Conservation (phyloP, 345 rosid species). For the Durio zibethinus region DNA sequence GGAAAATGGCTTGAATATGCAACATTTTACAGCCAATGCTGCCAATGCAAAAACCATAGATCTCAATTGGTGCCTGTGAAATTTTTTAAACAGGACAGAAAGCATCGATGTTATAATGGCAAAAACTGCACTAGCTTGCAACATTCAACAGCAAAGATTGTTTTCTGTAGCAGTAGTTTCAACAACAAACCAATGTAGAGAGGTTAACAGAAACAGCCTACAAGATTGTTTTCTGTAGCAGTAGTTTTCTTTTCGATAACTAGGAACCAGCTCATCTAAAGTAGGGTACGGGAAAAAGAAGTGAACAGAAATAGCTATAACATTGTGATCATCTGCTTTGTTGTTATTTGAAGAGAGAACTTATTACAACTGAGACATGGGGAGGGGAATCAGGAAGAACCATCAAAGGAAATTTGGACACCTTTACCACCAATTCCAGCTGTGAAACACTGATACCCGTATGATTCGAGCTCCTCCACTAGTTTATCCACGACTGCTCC, state of each 20-base stretch:
- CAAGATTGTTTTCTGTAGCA: background rate
- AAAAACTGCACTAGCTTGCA: background rate
- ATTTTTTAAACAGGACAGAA: background rate
- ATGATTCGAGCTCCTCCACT: constrained; percentile 61
- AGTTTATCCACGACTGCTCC: constrained; percentile 54
- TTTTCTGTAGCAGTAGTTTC: no score
- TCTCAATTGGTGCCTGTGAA: background rate
- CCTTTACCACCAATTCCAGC: constrained; percentile 81
- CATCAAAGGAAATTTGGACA: constrained; percentile 52
- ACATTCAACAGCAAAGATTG: background rate
- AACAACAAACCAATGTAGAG: background rate
- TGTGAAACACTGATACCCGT: constrained; percentile 78
- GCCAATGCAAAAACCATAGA: background rate
- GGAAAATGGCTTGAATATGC: background rate
- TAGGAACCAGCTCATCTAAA: background rate
- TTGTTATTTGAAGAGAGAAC: background rate
- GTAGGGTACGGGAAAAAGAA: background rate
- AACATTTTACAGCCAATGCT: background rate
- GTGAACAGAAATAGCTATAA: background rate
- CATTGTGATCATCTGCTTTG: background rate
- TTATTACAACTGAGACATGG: background rate
- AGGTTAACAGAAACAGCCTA: background rate
- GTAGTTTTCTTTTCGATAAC: background rate
- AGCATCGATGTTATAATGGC: background rate
- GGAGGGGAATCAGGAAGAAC: constrained; percentile 27